Evolutionary conservation across 2,329 filamentous ascomycete species (phyloP).

Genomic region (Stenocarpella maydis): DNA sequence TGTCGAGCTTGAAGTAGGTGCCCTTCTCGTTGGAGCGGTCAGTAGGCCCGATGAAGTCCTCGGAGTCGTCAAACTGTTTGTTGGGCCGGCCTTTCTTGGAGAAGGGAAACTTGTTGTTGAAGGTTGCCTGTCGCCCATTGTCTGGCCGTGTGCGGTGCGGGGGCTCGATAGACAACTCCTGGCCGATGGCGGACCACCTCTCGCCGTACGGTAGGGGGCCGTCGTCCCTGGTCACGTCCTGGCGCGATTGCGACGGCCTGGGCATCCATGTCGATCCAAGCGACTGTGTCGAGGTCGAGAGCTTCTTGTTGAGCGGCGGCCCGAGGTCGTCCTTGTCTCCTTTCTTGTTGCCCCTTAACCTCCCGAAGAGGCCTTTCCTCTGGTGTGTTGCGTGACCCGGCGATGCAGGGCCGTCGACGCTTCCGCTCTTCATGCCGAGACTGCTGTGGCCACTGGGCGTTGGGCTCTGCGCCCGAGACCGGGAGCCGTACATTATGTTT

Average conservation of each 20-base stretch:
- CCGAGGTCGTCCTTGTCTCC: constrained; percentile 59
- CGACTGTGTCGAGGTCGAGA: constrained; percentile 62
- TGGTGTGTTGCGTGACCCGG: constrained; percentile 57
- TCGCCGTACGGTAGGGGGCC: constrained; percentile 36
- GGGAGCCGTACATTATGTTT: constrained; percentile 53
- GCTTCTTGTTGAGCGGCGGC: constrained; percentile 54
- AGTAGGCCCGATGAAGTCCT: constrained; percentile 67
- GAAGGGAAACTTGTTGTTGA: constrained; percentile 71
- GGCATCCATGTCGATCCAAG: constrained; percentile 48
- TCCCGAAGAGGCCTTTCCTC: constrained; percentile 60
- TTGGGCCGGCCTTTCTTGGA: constrained; percentile 61
- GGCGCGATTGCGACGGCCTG: constrained; percentile 53
- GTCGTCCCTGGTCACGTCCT: constrained; percentile 53
- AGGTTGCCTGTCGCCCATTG: constrained; percentile 57
- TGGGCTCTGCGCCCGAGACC: constrained; percentile 78
- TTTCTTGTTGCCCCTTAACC: constrained; percentile 57
- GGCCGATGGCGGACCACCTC: constrained; percentile 38
- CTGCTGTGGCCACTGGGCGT: constrained; percentile 73
- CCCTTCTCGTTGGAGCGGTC: constrained; percentile 60
- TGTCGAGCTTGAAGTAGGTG: constrained; percentile 81
- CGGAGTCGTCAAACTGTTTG: constrained; percentile 60
- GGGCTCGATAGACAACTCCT: constrained; percentile 11
- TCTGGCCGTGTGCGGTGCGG: constrained; percentile 33
- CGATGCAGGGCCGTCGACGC: constrained; percentile 65
- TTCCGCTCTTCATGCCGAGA: constrained; percentile 57